Percentiles rank a stretch among this genome's conserved stretches.
Evolutionary conservation across 2,329 filamentous ascomycete genomes (phyloP).

Genomic region (Trichoderma koningii): DNA sequence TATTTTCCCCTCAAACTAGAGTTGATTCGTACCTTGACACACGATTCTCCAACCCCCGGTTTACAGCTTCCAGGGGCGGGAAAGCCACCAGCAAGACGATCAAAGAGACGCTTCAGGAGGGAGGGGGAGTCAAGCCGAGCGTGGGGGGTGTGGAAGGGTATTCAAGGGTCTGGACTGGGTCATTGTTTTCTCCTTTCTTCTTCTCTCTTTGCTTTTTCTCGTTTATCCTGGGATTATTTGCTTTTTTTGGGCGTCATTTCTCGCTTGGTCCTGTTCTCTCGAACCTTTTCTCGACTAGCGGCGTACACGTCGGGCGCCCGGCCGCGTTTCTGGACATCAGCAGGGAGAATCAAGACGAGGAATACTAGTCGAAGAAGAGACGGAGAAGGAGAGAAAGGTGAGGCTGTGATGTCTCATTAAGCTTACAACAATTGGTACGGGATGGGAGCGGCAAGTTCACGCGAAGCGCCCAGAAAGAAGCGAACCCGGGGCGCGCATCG

Average conservation of each 20-base stretch:
- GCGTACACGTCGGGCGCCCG: neutral
- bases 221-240: neutral
- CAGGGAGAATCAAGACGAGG: neutral
- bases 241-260: neutral
- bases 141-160: neutral
- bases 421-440: neutral
- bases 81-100: too few species aligned
- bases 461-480: neutral
- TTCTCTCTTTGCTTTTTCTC: neutral
- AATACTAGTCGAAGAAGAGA: too few species aligned
- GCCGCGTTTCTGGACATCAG: neutral
- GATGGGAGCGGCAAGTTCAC: neutral
- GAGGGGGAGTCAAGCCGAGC: neutral
- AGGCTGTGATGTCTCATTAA: neutral
- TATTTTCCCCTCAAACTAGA: neutral
- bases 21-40: neutral
- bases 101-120: neutral
- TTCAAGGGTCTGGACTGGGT: neutral
- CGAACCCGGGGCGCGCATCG: neutral
- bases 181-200: neutral
- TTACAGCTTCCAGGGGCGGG: neutral
- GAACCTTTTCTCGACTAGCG: constrained; percentile 6
- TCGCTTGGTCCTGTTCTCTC: neutral
- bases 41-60: neutral
- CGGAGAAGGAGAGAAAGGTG: too few species aligned